A percentile compares a stretch with the other conserved stretches of the same genome.
These are phyloP conservation scores for Aspergillus steynii DNA, from an alignment of 495 filamentous ascomycete species.

Conservation along the genomic window DNA sequence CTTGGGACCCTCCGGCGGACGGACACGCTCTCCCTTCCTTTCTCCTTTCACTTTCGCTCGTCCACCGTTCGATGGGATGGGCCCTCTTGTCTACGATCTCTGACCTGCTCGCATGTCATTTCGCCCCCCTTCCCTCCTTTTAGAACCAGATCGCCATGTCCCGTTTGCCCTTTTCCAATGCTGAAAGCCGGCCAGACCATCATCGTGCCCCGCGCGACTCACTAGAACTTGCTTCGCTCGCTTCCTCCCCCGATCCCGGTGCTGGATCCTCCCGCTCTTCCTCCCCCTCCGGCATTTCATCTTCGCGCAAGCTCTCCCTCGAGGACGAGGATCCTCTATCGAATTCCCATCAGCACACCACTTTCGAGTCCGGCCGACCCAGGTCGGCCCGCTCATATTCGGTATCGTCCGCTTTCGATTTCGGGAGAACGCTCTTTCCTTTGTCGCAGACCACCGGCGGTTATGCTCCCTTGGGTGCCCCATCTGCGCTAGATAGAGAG, in stretches of 20 bases:
- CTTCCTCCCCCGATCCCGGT: conserved; percentile 63
- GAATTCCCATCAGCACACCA: conserved; percentile 48
- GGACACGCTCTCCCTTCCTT: conserved; percentile 15
- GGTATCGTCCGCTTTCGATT: conserved; percentile 91
- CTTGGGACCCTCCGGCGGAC: conserved; percentile 20
- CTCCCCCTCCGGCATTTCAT: conserved; percentile 82
- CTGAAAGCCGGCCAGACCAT: conserved; percentile 29
- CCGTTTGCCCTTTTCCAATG: conserved; percentile 28
- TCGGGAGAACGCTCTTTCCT: conserved; percentile 85
- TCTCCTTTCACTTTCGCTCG: neutral
- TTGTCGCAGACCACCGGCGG: conserved; percentile 80
- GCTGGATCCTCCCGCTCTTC: conserved; percentile 65
- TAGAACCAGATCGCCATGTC: conserved; percentile 29
- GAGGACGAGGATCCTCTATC: conserved; percentile 81
- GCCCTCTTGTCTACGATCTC: neutral
- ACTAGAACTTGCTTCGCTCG: conserved; percentile 92
- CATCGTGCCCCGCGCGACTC: conserved; percentile 71
- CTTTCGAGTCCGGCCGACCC: conserved; percentile 45
- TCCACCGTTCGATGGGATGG: neutral
- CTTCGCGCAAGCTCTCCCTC: conserved; percentile 87
- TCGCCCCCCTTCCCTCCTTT: neutral
- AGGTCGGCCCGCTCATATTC: conserved; percentile 74
- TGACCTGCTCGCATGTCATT: conserved; percentile 1
- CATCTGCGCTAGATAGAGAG: conserved; percentile 55
- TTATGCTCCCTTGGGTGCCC: conserved; percentile 79